Conservation (phyloP, 345 rosid genomes). For the Eucalyptus cloeziana region DNA sequence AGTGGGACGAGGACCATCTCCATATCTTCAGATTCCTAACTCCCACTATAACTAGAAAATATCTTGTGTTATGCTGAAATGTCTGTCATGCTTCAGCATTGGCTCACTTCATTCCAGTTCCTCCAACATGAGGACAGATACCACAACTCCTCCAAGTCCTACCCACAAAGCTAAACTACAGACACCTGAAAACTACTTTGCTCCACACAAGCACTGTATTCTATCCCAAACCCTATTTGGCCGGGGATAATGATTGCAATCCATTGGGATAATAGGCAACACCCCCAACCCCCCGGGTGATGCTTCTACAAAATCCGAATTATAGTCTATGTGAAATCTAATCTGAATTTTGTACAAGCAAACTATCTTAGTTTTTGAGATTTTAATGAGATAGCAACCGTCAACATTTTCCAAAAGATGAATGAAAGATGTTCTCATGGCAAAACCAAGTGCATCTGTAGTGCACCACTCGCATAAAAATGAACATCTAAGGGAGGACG, state of each 20-base stretch:
- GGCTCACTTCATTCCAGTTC: background rate
- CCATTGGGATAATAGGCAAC: background rate
- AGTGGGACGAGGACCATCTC: background rate
- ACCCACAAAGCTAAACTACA: background rate
- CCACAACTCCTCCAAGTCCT: background rate
- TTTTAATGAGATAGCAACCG: background rate
- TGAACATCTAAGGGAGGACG: background rate
- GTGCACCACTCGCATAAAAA: background rate
- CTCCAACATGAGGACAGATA: background rate
- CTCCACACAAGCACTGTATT: background rate
- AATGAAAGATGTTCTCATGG: background rate
- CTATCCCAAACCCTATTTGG: background rate
- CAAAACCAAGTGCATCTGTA: background rate
- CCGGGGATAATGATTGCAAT: background rate
- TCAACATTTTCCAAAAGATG: background rate
- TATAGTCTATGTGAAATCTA: background rate
- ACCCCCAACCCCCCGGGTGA: background rate
- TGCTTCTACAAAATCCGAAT: background rate
- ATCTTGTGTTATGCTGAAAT: background rate
- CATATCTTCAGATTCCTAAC: background rate
- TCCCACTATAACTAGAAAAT: background rate
- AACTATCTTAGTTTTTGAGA: background rate
- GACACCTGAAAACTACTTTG: background rate
- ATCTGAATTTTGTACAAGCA: background rate
- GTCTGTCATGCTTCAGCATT: background rate